phyloP scores from a whole-genome alignment of 352 stramenopile genomes.

The Pythium periplocum region DNA sequence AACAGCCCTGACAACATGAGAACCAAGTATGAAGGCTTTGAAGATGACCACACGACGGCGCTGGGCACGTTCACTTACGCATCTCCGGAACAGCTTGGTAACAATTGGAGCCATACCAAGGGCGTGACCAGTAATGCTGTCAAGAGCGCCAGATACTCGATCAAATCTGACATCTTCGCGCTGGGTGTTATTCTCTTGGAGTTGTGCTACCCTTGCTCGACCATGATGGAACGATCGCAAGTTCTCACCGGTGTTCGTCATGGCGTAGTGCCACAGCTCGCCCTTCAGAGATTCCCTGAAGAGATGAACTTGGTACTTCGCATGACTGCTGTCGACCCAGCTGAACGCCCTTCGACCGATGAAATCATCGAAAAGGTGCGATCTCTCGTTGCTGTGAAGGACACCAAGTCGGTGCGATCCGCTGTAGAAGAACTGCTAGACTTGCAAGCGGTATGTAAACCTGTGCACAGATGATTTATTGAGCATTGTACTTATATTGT shows the following conservation, averaged over 20 bases:
- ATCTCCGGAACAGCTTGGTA: slow-evolving; percentile 80
- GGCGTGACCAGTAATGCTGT: slow-evolving; percentile 26
- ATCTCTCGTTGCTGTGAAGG: slow-evolving; percentile 32
- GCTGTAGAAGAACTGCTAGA: slow-evolving; percentile 64
- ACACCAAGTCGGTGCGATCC: slow-evolving; percentile 29
- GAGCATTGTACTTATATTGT: slow-evolving; percentile 2
- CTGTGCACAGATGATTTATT: neutral
- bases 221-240: slow-evolving; percentile 85
- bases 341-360: slow-evolving; percentile 45
- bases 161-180: slow-evolving; percentile 84
- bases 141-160: slow-evolving; percentile 77
- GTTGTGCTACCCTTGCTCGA: slow-evolving; percentile 74
- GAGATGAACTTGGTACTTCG: slow-evolving; percentile 72
- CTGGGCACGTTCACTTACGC: slow-evolving; percentile 82
- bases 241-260: slow-evolving; percentile 74
- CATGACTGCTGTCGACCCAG: slow-evolving; percentile 73
- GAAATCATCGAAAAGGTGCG: slow-evolving; percentile 57
- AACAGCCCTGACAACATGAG: slow-evolving; percentile 6
- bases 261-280: slow-evolving; percentile 68
- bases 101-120: slow-evolving; percentile 41
- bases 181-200: slow-evolving; percentile 82
- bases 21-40: neutral
- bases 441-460: slow-evolving; percentile 31
- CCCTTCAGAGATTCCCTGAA: slow-evolving; percentile 48
- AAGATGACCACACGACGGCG: slow-evolving; percentile 65